Evolutionary conservation across 202 grass and related monocot species (phyloP).

Genomic region (Bolboschoenoplectus hybrid): DNA sequence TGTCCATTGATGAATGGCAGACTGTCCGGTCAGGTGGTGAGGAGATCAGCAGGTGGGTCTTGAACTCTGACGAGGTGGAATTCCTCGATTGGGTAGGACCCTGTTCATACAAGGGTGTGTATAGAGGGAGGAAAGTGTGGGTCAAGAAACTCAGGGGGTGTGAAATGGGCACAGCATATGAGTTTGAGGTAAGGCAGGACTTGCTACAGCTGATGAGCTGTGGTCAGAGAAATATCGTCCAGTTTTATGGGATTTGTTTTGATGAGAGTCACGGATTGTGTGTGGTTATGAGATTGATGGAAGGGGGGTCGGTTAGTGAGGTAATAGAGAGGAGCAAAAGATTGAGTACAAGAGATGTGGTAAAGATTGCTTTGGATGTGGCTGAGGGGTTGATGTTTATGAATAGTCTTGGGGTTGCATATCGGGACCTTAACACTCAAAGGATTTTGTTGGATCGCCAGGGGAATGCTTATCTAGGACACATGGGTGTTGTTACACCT

Average conservation of each 20-base stretch:
- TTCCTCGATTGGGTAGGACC: constrained; percentile 74
- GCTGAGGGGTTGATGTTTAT: constrained; percentile 84
- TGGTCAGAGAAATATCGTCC: constrained; percentile 87
- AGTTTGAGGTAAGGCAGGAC: constrained; percentile 87
- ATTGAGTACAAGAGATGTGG: constrained; percentile 55
- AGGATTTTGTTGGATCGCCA: constrained; percentile 80
- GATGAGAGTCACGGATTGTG: constrained; percentile 78
- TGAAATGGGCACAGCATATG: constrained; percentile 83
- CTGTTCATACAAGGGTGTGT: constrained; percentile 70
- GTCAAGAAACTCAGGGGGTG: constrained; percentile 96
- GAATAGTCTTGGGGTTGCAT: constrained; percentile 84
- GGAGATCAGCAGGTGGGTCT: constrained; percentile 70
- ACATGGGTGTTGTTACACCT: constrained; percentile 87
- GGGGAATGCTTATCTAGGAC: constrained; percentile 86
- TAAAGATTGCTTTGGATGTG: constrained; percentile 76
- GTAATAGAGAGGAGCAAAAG: constrained; percentile 72
- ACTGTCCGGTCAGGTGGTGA: constrained; percentile 83
- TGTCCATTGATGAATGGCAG: constrained; percentile 97
- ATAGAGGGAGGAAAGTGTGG: constrained; percentile 82
- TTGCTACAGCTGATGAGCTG: constrained; percentile 95
- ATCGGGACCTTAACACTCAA: constrained; percentile 78
- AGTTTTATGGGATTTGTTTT: constrained; percentile 89
- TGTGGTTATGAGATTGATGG: constrained; percentile 90
- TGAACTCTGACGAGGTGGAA: constrained; percentile 83
- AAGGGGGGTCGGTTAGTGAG: constrained; percentile 82